These are phyloP conservation scores for Podospora pseudopauciseta DNA, from an alignment of 495 filamentous ascomycete genomes.

Conservation along the genomic window DNA sequence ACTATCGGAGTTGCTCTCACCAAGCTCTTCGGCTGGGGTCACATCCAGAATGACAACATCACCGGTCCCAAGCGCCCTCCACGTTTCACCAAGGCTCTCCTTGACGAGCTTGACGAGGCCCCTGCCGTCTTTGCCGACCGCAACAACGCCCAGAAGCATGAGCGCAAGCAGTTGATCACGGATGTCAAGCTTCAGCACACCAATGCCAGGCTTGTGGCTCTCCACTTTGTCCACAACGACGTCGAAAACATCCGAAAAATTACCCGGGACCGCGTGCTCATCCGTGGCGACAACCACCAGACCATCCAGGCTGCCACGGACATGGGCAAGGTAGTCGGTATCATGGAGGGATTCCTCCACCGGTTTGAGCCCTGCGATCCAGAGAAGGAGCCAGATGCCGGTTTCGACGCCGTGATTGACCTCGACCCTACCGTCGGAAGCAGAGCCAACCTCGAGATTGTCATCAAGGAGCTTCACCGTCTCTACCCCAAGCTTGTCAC, in stretches of 20 bases:
- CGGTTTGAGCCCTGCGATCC: slow-evolving; percentile 77
- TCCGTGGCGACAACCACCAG: slow-evolving; percentile 93
- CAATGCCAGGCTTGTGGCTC: slow-evolving; percentile 73
- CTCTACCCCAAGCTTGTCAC: slow-evolving; percentile 71
- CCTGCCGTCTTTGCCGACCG: slow-evolving; percentile 86
- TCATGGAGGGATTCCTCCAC: slow-evolving; percentile 91
- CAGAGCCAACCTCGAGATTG: slow-evolving; percentile 79
- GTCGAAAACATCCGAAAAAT: slow-evolving; percentile 63
- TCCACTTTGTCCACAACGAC: slow-evolving; percentile 83
- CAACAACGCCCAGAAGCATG: slow-evolving; percentile 87
- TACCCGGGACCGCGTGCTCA: slow-evolving; percentile 75
- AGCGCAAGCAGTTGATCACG: slow-evolving; percentile 79
- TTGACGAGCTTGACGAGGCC: slow-evolving; percentile 52
- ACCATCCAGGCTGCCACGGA: slow-evolving; percentile 82
- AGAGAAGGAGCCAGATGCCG: slow-evolving; percentile 61
- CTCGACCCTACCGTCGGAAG: slow-evolving; percentile 74
- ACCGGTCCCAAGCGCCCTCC: slow-evolving; percentile 68
- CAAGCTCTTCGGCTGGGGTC: slow-evolving; percentile 87
- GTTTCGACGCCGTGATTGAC: slow-evolving; percentile 79
- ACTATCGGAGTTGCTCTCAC: slow-evolving; percentile 79
- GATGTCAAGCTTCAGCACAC: slow-evolving; percentile 62
- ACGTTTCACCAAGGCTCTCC: slow-evolving; percentile 65
- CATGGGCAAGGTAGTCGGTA: slow-evolving; percentile 66
- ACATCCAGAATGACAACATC: slow-evolving; percentile 96
- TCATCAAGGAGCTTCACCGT: slow-evolving; percentile 63